phyloP scores from a whole-genome alignment of 305 asterid genomes.

The Solanum aculeatissimum region DNA sequence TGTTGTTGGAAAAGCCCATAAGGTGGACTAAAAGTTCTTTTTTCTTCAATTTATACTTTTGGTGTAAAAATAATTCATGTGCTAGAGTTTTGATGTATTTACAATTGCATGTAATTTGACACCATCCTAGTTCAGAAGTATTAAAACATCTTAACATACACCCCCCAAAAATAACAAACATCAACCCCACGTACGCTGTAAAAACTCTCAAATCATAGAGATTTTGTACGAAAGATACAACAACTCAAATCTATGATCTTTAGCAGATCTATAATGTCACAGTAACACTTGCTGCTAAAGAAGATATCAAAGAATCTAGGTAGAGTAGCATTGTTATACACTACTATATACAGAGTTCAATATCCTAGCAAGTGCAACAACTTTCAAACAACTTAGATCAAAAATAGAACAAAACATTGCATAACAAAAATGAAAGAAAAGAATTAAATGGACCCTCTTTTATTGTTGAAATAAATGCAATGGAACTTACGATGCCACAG shows the following conservation, averaged over 20 bases:
- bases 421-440: conserved; percentile 2
- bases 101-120: neutral
- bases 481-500: conserved; percentile 24
- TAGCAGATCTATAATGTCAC: neutral
- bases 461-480: neutral
- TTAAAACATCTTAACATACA: neutral
- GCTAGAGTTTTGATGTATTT: neutral
- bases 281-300: neutral
- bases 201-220: neutral
- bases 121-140: neutral
- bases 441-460: neutral
- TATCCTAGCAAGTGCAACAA: neutral
- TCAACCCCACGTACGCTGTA: neutral
- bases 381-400: neutral
- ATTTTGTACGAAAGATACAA: neutral
- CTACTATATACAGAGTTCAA: neutral
- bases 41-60: neutral
- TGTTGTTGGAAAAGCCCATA: neutral
- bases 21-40: neutral
- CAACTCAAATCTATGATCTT: neutral
- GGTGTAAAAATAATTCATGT: neutral
- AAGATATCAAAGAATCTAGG: neutral
- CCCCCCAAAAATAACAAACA: neutral
- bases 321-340: neutral
- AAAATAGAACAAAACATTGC: neutral